Conservation (phyloP, 192 early-diverging fungal species). For the Phlyctochytrium arcticum region DNA sequence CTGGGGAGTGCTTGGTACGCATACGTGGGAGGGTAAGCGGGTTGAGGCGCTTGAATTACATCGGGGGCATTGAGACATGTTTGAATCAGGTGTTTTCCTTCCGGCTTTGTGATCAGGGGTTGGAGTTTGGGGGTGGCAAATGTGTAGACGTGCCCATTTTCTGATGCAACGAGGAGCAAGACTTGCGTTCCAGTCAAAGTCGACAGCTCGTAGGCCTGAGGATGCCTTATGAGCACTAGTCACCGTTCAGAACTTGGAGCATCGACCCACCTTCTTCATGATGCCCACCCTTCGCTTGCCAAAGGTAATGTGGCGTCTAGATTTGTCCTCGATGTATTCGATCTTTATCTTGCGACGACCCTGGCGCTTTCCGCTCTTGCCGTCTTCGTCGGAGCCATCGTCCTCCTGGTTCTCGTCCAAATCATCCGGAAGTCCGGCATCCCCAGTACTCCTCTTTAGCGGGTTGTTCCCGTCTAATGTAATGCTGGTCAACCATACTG, state of each 20-base stretch:
- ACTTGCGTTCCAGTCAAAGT: conserved; percentile 94
- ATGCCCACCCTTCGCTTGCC: conserved; percentile 93
- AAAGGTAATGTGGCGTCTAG: conserved; percentile 88
- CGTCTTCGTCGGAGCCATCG: conserved; percentile 47
- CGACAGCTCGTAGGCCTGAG: conserved; percentile 80
- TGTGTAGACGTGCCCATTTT: conserved; percentile 91
- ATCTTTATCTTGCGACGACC: conserved; percentile 93
- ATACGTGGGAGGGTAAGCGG: too few relatives aligned
- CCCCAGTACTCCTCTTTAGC: too few relatives aligned
- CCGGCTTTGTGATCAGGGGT: conserved; percentile 83
- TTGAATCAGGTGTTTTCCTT: conserved; percentile 93
- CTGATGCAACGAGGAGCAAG: conserved; percentile 87
- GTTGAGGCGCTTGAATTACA: not conserved
- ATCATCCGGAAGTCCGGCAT: too few relatives aligned
- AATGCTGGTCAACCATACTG: too few relatives aligned
- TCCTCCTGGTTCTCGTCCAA: too few relatives aligned
- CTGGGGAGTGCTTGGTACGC: too few relatives aligned
- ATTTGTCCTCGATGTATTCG: too few relatives aligned
- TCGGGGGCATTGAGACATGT: conserved; percentile 85
- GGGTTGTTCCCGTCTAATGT: too few relatives aligned
- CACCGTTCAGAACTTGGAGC: conserved; percentile 26
- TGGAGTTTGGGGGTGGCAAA: conserved; percentile 92
- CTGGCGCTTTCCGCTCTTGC: conserved; percentile 67
- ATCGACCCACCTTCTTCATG: conserved; percentile 96
- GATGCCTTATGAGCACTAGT: conserved; percentile 6